Conservation (phyloP, 805 yeast species). For the Hanseniaspora valbyensis region DNA sequence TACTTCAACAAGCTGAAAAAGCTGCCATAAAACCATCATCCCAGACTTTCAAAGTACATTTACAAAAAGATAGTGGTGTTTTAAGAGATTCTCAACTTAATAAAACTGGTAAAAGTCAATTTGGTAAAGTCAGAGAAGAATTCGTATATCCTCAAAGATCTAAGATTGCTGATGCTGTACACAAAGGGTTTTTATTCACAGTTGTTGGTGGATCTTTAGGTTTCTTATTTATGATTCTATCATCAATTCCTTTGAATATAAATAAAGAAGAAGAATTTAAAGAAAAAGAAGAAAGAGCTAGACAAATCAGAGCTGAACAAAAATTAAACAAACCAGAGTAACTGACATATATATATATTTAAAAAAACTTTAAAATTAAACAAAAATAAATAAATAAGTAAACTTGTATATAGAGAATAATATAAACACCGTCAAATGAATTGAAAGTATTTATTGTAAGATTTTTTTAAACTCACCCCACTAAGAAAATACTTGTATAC, state of each 20-base stretch:
- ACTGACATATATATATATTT: no score
- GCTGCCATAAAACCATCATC: not conserved
- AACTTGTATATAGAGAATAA: constrained; percentile 1
- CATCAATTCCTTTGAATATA: constrained; percentile 9
- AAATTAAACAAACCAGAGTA: not conserved
- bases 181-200: not conserved
- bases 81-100: not conserved
- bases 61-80: not conserved
- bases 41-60: constrained; percentile 1
- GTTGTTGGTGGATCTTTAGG: not conserved
- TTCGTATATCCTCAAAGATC: constrained; percentile 12
- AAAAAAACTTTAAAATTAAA: not conserved
- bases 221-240: not conserved
- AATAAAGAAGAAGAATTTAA: not conserved
- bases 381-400: not conserved
- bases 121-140: constrained; percentile 13
- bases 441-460: no score
- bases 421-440: no score
- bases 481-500: no score
- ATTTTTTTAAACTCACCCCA: no score
- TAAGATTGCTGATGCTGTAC: constrained; percentile 3
- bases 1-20: not conserved
- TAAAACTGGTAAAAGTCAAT: not conserved
- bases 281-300: constrained; percentile 11
- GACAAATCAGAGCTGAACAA: not conserved